Base-by-base conservation (phyloP, 2,329 filamentous ascomycete species). In the Aciculosporium take region DNA sequence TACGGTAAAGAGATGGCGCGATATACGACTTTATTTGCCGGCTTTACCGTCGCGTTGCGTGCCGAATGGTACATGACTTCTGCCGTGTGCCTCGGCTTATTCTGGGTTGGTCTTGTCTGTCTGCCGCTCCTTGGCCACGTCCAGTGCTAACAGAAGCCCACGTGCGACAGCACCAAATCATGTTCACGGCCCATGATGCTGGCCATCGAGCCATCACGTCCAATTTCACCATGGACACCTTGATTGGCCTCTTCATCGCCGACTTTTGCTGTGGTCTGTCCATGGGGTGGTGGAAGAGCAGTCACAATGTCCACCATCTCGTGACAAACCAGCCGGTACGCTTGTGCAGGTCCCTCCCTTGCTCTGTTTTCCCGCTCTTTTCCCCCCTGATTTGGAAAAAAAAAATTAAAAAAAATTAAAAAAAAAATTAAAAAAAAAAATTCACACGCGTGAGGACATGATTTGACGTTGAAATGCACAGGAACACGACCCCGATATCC, bases 201-300 rank as follows among this genome's bases (percentile, higher is more conserved):
- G 76, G 74, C 3, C 77, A 80, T 51, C 63, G 68, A 23, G 75
- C 72, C 45, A 80, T 81, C 45, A 78, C 76, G 0, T 64, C 69
- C 45, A 71, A 71, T 53, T 79, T 78, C 47, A 58, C 66, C 2
- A 49, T 63, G 15, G 76, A 81, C 53, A 76, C 72, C 0, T 51
- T 78, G 4, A 74, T 81, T 41, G 76, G 68, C 37, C 68, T 77
- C 45, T 76, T 79, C 49, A 65, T 81, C 28, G 76, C 72, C 35
- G 74, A 80, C 52, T 77, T 79, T 50, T 74, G 74, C 61, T 78
- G 76, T 47, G 76, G 76, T 28, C 63, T 81, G 15, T 78, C 73
- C 3, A 74, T 81, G 41, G 76, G 76, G 15, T 81, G 76, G 76
- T 81, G 76, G 76, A 81, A 81, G 62, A 72, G 71, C 51, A 78